Percentiles rank a stretch among this genome's conserved stretches.
These are phyloP conservation scores for bread wheat (Triticum aestivum) DNA, from an alignment of 176 grass and related monocot species.

Conservation along the genomic window DNA sequence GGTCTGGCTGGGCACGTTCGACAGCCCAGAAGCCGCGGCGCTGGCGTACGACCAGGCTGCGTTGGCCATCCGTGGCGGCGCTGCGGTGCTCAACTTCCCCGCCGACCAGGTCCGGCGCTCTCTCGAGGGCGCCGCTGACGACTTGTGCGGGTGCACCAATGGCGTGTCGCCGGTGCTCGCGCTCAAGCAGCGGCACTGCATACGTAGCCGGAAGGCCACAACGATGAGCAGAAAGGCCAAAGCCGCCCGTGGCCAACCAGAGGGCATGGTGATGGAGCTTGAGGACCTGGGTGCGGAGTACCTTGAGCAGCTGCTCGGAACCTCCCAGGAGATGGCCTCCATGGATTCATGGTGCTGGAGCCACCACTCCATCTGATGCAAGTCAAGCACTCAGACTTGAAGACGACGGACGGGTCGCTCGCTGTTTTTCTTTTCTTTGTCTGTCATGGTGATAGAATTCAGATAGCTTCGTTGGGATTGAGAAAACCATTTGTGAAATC, in stretches of 20 bases:
- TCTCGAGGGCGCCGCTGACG: not conserved
- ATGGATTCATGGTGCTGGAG: not conserved
- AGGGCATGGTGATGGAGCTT: slow-evolving; percentile 54
- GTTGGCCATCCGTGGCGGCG: slow-evolving; percentile 43
- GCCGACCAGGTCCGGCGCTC: slow-evolving; percentile 35
- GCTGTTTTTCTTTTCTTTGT: no score
- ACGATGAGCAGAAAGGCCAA: not conserved
- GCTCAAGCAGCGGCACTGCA: slow-evolving; percentile 57
- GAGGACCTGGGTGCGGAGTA: slow-evolving; percentile 65
- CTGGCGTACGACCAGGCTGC: slow-evolving; percentile 78
- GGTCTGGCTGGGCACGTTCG: slow-evolving; percentile 75
- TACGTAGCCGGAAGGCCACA: not conserved
- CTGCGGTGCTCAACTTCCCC: slow-evolving; percentile 64
- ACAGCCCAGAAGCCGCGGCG: slow-evolving; percentile 60
- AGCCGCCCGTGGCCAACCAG: no score
- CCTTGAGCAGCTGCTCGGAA: slow-evolving; percentile 50
- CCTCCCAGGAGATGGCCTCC: not conserved
- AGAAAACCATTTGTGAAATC: no score
- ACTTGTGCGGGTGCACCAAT: not conserved
- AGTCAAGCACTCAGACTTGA: no score
- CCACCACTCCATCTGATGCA: not conserved
- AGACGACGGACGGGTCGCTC: no score
- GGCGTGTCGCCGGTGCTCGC: slow-evolving; percentile 13
- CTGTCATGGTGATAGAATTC: no score
- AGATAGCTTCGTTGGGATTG: no score